phyloP scores from a whole-genome alignment of 495 filamentous ascomycete genomes.

The Tricharina praecox region DNA sequence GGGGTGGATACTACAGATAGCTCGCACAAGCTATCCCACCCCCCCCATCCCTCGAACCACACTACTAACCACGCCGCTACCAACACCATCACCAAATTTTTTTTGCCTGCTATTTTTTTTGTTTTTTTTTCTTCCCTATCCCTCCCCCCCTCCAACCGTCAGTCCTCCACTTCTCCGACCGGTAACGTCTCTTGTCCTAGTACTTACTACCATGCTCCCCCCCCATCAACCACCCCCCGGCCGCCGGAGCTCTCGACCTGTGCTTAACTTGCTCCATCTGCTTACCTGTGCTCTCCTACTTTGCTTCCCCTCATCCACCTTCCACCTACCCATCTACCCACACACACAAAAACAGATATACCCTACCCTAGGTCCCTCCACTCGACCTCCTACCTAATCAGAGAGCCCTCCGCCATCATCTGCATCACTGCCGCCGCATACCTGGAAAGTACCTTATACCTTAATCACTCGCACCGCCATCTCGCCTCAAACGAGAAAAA shows the following conservation, averaged over 20 bases:
- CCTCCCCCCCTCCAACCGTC: not conserved
- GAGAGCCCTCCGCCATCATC: not conserved
- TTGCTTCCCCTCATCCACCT: not conserved
- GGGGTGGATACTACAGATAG: no score
- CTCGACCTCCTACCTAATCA: not conserved
- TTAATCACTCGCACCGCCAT: not conserved
- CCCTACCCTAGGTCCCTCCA: not conserved
- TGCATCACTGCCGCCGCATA: not conserved
- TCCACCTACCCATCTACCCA: no score
- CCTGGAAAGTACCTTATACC: not conserved
- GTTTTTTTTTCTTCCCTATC: not conserved
- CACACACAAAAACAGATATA: no score
- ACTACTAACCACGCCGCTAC: no score
- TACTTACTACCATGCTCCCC: slow-evolving; percentile 3
- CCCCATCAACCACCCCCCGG: not conserved
- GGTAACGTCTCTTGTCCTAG: slow-evolving; percentile 5
- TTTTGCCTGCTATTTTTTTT: not conserved
- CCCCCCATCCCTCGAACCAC: no score
- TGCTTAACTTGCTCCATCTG: no score
- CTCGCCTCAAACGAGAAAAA: no score
- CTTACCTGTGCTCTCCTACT: no score
- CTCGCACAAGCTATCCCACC: no score
- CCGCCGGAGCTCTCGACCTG: not conserved
- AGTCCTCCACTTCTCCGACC: slow-evolving; percentile 3
- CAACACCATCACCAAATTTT: not conserved